Base-by-base conservation (phyloP, 2,329 filamentous ascomycete species). In the Penicillium frequentans region DNA sequence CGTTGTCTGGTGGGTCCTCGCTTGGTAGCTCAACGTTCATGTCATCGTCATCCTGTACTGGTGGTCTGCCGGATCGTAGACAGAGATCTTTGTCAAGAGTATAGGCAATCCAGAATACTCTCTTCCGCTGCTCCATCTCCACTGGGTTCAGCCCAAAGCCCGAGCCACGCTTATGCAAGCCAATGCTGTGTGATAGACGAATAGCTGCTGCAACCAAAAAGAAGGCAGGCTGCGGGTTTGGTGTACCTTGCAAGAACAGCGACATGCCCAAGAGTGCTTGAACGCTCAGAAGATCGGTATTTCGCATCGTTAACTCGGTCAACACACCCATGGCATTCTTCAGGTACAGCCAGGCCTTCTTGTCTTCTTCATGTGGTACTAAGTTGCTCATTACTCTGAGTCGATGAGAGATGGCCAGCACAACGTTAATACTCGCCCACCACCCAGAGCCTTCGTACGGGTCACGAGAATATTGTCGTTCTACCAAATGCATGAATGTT, bases 1-100 rank as follows among this genome's bases (percentile, higher is more conserved):
- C 91, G 61, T 96, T 95, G 71, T 99, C 95, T 3, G 84, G 84
- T 0, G 95, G 95, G 58, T 97, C 88, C 58, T 93, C 91, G 63
- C 92, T 93, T 0, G 95, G 95, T 44, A 99, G 82, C 46, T 98
- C 93, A 14, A 98, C 93, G 67, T 97, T 98, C 90, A 98, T 96
- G 64, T 91, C 88, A 66, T 90, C 88, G 58, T 90, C 88, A 65
- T 91, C 87, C 70, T 90, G 88, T 5, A 86, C 85, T 3, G 87
- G 87, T 16, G 88, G 88, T 58, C 88, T 79, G 45, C 88, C 88
- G n/a, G 87, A 89, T 35, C 88, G 83, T 42, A 91, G 77, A 66
- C 87, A 90, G 35, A 90, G 86, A 67, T 90, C 88, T 74, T 89
- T 89, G 68, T 91, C 88, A 33, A 90, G 78, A 69, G 89, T 81